phyloP scores from a whole-genome alignment of 495 filamentous ascomycete species.

The Penicillium parvum region DNA sequence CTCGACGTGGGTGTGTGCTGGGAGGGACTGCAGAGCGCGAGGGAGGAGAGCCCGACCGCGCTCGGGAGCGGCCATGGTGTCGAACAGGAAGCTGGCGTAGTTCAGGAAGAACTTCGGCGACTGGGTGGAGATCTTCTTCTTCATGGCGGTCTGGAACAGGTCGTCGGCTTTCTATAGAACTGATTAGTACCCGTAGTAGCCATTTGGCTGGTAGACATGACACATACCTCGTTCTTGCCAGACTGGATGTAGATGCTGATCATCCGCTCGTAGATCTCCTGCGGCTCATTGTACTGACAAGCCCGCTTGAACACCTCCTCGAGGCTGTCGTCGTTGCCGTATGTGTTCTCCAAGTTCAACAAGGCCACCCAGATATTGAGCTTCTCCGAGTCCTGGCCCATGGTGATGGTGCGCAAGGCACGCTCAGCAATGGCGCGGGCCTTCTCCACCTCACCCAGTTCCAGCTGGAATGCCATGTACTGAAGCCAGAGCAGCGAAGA shows the following conservation, averaged over 20 bases:
- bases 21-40: constrained; percentile 81
- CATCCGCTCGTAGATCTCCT: constrained; percentile 84
- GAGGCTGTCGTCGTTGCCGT: constrained; percentile 78
- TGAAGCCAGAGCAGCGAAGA: constrained; percentile 85
- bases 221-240: constrained; percentile 62
- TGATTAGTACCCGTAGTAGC: constrained; percentile 26
- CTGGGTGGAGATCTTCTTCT: constrained; percentile 73
- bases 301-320: constrained; percentile 88
- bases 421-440: constrained; percentile 85
- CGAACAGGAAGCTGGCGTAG: constrained; percentile 89
- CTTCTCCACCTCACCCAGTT: constrained; percentile 79
- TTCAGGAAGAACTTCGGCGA: constrained; percentile 82
- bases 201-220: not conserved
- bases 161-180: constrained; percentile 73
- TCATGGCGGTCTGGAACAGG: constrained; percentile 78
- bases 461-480: constrained; percentile 96
- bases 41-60: constrained; percentile 76
- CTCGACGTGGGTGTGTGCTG: constrained; percentile 62
- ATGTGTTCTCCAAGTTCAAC: constrained; percentile 89
- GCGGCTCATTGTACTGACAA: constrained; percentile 87
- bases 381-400: constrained; percentile 83
- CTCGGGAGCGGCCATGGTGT: constrained; percentile 59
- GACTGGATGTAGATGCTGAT: constrained; percentile 93
- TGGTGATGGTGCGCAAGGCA: constrained; percentile 82
- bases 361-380: constrained; percentile 91